Base-by-base conservation (phyloP, 495 filamentous ascomycete species). In the Xylaria sp. region DNA sequence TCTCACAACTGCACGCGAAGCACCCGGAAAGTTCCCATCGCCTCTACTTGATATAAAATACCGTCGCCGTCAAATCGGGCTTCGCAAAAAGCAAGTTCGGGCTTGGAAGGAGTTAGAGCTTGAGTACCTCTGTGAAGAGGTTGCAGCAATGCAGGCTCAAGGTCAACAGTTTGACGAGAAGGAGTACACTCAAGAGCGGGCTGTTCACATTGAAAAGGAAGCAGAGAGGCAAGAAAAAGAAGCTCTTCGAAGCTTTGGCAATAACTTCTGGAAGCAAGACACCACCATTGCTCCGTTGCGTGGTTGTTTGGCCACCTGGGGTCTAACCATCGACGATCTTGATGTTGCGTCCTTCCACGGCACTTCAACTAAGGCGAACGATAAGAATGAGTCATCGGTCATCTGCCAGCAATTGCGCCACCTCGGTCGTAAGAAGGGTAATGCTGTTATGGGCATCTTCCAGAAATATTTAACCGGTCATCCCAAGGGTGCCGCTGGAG, bases 401-500 rank as follows among this genome's bases (percentile, higher is more conserved):
- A 91, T 99, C 74, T 97, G 95, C 86, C 93, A 97, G 81, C 97
- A 98, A 84, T 87, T 99, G 82, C 90, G 89, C 75, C 97, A 99
- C 80, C 91, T 99, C 58, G 96, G 97, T 71, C 92, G 96, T 62
- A 89, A 90, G 81, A 97, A 97, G 88, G 96, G 96, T 76, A 98
- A 99, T 79, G 94, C 97, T 35, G 85, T 99, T 9, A 81, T 98
- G 70, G 96, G 96, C 82, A 95, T 99, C 80, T 99, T 98, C 92
- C 96, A 99, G 82, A 99, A 99, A 81, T 98, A 97, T 80, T 90
- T 99, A 48, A 99, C 96, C 19, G 96, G 96, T 75, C 96, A 99
- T 81, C 96, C 96, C 74, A 99, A 99, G 89, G 96, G 96, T 90
- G 95, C 96, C 76, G 96, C 96, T 61, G 96, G 96, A 81, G 96